These are phyloP conservation scores for Capsicum rhomboideum DNA, from an alignment of 257 asterid species.

Conservation along the genomic window DNA sequence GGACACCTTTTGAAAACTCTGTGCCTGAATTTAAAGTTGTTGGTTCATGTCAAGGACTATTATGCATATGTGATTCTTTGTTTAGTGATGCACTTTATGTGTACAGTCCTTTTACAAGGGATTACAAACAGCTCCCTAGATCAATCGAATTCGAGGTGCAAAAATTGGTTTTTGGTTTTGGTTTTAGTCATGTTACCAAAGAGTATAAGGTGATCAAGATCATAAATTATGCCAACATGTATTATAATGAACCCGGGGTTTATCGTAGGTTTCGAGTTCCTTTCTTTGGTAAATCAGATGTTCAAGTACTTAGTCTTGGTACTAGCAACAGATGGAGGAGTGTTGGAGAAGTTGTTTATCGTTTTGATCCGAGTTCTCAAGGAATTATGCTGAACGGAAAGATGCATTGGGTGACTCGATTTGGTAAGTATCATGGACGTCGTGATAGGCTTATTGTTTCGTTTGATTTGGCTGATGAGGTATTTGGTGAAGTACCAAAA, in stretches of 20 bases:
- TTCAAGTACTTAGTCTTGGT: slow-evolving; percentile 8
- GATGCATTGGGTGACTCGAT: background rate
- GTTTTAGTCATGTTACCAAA: background rate
- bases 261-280: slow-evolving; percentile 4
- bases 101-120: background rate
- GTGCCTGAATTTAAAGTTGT: slow-evolving; percentile 30
- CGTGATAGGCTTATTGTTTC: slow-evolving; percentile 11
- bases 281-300: slow-evolving; percentile 14
- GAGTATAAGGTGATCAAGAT: slow-evolving; percentile 42
- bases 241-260: background rate
- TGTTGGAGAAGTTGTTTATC: slow-evolving; percentile 4
- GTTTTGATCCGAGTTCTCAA: background rate
- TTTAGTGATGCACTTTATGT: background rate
- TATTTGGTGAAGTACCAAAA: slow-evolving; percentile 3
- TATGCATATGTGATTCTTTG: background rate
- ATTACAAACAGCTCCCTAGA: slow-evolving; percentile 12
- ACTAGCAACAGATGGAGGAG: slow-evolving; percentile 1
- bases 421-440: background rate
- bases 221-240: slow-evolving; percentile 19
- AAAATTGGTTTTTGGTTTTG: slow-evolving; percentile 29
- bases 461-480: slow-evolving; percentile 12
- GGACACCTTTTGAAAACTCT: slow-evolving; percentile 15
- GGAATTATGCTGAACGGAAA: background rate
- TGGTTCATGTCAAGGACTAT: background rate
- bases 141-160: slow-evolving; percentile 6